Conservation (phyloP, 495 filamentous ascomycete species). For the Penicillium subrubescens region DNA sequence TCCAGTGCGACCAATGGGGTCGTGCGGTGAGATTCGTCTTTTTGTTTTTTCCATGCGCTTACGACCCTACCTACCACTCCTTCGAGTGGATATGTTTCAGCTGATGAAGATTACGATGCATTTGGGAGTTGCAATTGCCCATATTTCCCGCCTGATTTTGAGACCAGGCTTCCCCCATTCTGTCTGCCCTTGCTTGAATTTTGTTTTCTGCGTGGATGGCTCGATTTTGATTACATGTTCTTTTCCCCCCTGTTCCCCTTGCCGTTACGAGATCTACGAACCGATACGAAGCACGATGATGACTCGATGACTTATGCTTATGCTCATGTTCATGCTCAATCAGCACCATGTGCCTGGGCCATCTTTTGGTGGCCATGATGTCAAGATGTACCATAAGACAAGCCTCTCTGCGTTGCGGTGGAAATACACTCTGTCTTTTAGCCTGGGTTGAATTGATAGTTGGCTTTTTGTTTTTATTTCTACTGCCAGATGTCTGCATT, state of each 20-base stretch:
- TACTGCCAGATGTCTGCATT: not conserved
- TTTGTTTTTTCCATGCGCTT: slow-evolving; percentile 6
- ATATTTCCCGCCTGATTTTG: slow-evolving; percentile 6
- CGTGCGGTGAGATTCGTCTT: slow-evolving; percentile 9
- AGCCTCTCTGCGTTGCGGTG: not conserved
- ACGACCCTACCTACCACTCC: slow-evolving; percentile 7
- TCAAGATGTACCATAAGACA: slow-evolving; percentile 32
- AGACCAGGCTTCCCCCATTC: slow-evolving; percentile 13
- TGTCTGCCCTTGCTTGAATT: slow-evolving; percentile 8
- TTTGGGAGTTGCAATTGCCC: slow-evolving; percentile 7
- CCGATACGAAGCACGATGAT: slow-evolving; percentile 28
- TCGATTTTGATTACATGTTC: not conserved
- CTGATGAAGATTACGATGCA: slow-evolving; percentile 23
- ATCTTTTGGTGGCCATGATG: slow-evolving; percentile 6
- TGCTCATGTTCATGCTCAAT: slow-evolving; percentile 10
- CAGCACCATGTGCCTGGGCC: slow-evolving; percentile 11
- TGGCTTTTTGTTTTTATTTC: not conserved
- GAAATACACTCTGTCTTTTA: not conserved
- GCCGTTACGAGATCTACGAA: slow-evolving; percentile 14
- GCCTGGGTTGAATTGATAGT: not conserved
- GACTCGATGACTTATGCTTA: slow-evolving; percentile 25
- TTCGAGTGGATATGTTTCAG: slow-evolving; percentile 26
- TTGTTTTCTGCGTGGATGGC: not conserved
- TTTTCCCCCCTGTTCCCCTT: slow-evolving; percentile 6
- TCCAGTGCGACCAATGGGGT: slow-evolving; percentile 31